Evolutionary conservation across 2,329 filamentous ascomycete species (phyloP).

Genomic region (Aspergillus caelatus): DNA sequence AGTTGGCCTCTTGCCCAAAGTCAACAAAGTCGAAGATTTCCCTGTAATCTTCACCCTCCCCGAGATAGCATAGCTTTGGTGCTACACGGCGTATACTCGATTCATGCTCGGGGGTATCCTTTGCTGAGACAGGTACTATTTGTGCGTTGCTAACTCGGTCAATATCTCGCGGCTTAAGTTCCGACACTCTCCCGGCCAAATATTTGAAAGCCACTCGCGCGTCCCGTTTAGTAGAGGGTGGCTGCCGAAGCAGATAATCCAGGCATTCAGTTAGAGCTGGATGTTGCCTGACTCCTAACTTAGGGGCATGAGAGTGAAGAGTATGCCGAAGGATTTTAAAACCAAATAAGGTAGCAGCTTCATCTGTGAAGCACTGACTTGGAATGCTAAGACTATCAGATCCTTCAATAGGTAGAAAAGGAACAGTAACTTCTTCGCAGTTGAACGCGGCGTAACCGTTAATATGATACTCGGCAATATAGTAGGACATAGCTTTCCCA

Average conservation of each 20-base stretch:
- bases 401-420: conserved; percentile 74
- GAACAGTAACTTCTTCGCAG: conserved; percentile 56
- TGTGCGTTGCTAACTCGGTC: conserved; percentile 64
- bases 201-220: conserved; percentile 80
- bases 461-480: conserved; percentile 74
- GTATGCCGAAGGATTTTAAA: conserved; percentile 77
- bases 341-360: conserved; percentile 73
- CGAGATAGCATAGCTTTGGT: conserved; percentile 79
- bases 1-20: conserved; percentile 84
- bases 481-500: conserved; percentile 75
- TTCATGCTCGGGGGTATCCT: conserved; percentile 44
- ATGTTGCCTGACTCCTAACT: conserved; percentile 83
- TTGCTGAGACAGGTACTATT: conserved; percentile 69
- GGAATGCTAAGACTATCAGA: conserved; percentile 68
- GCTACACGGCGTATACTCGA: conserved; percentile 58
- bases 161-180: conserved; percentile 67
- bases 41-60: conserved; percentile 70
- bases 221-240: conserved; percentile 67
- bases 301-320: conserved; percentile 76
- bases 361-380: conserved; percentile 79
- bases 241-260: conserved; percentile 69
- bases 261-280: conserved; percentile 79
- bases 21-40: conserved; percentile 98
- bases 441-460: conserved; percentile 74
- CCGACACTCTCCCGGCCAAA: conserved; percentile 74